Evolutionary conservation across 176 grass and related monocot genomes (phyloP), one percentile per base, ranked within the genome.

Genomic region (Triticum urartu): DNA sequence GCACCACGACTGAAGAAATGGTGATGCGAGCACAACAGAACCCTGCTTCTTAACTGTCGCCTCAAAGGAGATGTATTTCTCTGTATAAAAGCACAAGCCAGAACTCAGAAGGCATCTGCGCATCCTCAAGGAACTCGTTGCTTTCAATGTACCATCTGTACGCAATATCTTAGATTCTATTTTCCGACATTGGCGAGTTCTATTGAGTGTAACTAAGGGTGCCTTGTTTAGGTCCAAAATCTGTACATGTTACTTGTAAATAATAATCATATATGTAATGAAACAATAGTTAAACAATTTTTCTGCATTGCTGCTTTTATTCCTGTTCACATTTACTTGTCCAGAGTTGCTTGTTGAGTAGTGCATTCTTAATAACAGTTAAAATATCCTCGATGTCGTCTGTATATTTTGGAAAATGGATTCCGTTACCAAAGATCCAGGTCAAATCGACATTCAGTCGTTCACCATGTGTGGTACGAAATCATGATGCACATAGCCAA

Each of bases 1-100:
- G 94, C 28, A 85, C 90, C 8, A 98, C 97, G 24, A 98, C 93
- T 15, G 97, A 98, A 88, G 93, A 95, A 88, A 11, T 94, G 75
- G 92, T 98, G 84, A 83, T 88, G 79, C 91, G 82, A 89, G 96
- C 93, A 11, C 77, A 88, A 30, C 76, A 88, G 22, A 84, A 6
- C 13, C 28, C 62, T 30, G 17, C 60, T 84, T 66, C 89, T 18
- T 91, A 38, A 75, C 76, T 61, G 39, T 42, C 43, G 72, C 34
- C 17, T 35, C n/a, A 3, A 7, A 6, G 63, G 43, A 62, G 28
- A 24, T 87, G 33, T 74, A 28, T 47, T 42, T 67, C 11, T 83
- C 67, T 66, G 10, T 36, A 58, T 32, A 83, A 9, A 87, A 84
- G 34, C 10, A 45, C 40, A 42, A 43, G 42, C 45, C 74, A 25